Evolutionary conservation across 805 yeast species (phyloP).

Genomic region (Myxozyma neotropica): DNA sequence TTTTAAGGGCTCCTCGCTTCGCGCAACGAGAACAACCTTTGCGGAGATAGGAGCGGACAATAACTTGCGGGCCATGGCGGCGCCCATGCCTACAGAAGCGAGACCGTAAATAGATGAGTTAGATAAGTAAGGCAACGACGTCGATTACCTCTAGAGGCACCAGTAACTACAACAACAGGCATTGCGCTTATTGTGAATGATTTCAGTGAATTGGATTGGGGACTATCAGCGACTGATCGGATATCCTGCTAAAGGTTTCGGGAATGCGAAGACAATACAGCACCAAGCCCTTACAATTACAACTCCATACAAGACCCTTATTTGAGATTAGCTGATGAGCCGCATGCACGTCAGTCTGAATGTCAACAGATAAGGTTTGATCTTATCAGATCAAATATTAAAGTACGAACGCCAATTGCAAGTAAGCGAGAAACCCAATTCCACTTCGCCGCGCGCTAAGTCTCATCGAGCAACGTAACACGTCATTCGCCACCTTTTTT

Average conservation of each 20-base stretch:
- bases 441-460: background rate
- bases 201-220: too few species aligned
- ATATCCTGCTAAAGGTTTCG: too few species aligned
- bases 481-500: too few species aligned
- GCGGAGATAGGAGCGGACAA: slow-evolving; percentile 45
- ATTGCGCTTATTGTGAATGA: background rate
- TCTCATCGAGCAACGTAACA: too few species aligned
- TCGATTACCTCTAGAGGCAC: slow-evolving; percentile 43
- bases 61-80: slow-evolving; percentile 60
- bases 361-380: background rate
- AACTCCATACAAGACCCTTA: background rate
- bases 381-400: slow-evolving; percentile 1
- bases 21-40: slow-evolving; percentile 49
- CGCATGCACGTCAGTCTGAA: background rate
- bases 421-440: slow-evolving; percentile 6
- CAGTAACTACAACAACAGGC: slow-evolving; percentile 41
- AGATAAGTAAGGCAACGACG: background rate
- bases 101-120: background rate
- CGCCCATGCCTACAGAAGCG: slow-evolving; percentile 55
- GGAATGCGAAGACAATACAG: too few species aligned
- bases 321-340: background rate
- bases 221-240: too few species aligned
- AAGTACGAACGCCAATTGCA: background rate
- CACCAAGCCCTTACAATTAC: background rate
- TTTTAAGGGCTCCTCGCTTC: slow-evolving; percentile 21